These are phyloP conservation scores for Penicillium malachiteum DNA, from an alignment of 495 filamentous ascomycete species.

Conservation along the genomic window DNA sequence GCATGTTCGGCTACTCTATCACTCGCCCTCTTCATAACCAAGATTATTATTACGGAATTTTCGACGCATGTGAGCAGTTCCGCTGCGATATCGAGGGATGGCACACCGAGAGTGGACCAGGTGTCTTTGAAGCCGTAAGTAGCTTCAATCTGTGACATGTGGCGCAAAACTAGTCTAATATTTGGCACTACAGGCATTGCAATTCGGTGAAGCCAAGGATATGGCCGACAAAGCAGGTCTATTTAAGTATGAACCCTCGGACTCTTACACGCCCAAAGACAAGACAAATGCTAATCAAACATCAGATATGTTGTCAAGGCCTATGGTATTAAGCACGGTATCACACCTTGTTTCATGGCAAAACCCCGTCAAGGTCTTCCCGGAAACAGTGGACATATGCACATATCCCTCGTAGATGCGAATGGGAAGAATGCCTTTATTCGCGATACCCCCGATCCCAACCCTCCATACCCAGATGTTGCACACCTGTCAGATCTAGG, in stretches of 20 bases:
- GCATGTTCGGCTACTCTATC: conserved; percentile 97
- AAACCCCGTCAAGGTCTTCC: conserved; percentile 88
- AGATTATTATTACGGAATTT: conserved; percentile 91
- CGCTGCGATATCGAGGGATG: conserved; percentile 86
- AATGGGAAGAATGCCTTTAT: conserved; percentile 74
- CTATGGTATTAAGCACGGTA: conserved; percentile 78
- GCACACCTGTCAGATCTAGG: conserved; percentile 81
- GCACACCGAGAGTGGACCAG: conserved; percentile 96
- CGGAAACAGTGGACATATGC: conserved; percentile 94
- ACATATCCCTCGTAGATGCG: conserved; percentile 72
- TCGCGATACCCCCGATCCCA: conserved; percentile 65
- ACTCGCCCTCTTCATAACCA: conserved; percentile 91
- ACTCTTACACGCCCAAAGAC: neutral
- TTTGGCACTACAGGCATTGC: conserved; percentile 59
- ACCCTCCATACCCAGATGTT: conserved; percentile 71
- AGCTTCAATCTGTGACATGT: neutral
- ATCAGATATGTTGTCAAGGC: conserved; percentile 78
- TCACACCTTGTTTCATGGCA: conserved; percentile 99
- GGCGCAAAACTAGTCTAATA: neutral
- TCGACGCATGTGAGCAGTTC: conserved; percentile 78
- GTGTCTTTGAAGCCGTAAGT: conserved; percentile 87
- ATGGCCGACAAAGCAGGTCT: conserved; percentile 91
- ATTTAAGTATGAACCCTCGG: conserved; percentile 68
- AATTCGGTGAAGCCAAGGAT: conserved; percentile 76
- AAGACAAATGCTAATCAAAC: neutral